Evolutionary conservation across 345 rosid genomes (phyloP), one percentile per base, ranked within the genome.

Genomic region (Noccaea caerulescens): DNA sequence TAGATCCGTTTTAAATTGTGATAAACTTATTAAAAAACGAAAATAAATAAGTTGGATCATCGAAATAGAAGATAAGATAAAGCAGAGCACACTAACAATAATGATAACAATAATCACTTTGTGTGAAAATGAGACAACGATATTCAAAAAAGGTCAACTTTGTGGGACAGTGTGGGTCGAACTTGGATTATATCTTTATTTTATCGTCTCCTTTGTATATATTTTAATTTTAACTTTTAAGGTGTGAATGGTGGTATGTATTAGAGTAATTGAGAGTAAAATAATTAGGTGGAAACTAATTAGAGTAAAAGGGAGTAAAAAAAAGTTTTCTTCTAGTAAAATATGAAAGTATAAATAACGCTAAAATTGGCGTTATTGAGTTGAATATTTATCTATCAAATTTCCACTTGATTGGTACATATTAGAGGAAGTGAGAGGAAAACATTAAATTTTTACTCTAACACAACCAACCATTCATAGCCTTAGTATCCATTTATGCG

Each of bases 101-200:
- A 67, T 67, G 61, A 54, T 39, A 30, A 25, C 47, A 12, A 38
- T 50, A 43, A 27, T 61, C 73, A 60, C 69, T 53, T 37, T 68
- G 30, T 53, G 73, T 68, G 64, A 20, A 68, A 68, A 52, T 53
- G 69, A 52, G 72, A 74, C 68, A 66, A 53, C 69, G 73, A 61
- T 45, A 44, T 61, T 53, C 7, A 34, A 44, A 25, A 75, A 53
- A 10, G 6, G 69, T 75, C 69, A 75, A 68, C 64, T 68, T 68
- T 75, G 69, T 61, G 74, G 51, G 68, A 60, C 73, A 41, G 36
- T 52, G 51, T 68, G 69, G 65, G 73, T 52, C 68, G 52, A 58
- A 62, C 44, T 67, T 74, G 37, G 45, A 47, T 65, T 38, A 43
- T 57, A 11, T 20, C 12, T 59, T 12, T 50, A 25, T 52, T 60